Evolutionary conservation across 768 basidiomycete genomes (phyloP).

Genomic region (Auricularia sp.): DNA sequence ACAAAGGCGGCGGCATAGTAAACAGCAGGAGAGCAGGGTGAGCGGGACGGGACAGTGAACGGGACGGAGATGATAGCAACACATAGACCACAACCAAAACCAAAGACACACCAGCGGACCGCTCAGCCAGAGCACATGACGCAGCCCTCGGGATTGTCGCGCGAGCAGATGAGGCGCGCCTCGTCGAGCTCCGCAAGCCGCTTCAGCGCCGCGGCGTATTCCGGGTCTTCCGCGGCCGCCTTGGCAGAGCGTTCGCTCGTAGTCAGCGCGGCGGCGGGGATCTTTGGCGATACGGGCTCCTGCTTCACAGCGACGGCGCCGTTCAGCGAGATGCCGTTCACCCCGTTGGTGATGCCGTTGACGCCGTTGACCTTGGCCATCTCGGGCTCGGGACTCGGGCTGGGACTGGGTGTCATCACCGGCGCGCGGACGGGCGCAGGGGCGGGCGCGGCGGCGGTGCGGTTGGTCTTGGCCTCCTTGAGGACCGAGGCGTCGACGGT

Average conservation of each 20-base stretch:
- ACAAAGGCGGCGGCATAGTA: too few relatives aligned
- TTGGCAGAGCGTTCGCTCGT: slow-evolving; percentile 39
- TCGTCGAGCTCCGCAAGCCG: slow-evolving; percentile 64
- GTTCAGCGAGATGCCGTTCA: not conserved
- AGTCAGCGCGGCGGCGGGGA: not conserved
- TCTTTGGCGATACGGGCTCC: not conserved
- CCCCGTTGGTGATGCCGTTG: not conserved
- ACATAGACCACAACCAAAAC: not conserved
- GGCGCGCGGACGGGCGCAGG: not conserved
- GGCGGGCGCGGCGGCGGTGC: not conserved
- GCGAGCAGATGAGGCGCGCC: slow-evolving; percentile 69
- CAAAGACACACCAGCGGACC: not conserved
- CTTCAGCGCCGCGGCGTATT: slow-evolving; percentile 69
- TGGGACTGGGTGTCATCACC: not conserved
- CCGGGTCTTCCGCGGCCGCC: slow-evolving; percentile 54
- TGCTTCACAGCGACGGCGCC: not conserved
- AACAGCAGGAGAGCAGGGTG: too few relatives aligned
- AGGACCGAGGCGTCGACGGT: slow-evolving; percentile 80
- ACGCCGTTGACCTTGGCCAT: not conserved
- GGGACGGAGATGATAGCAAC: too few relatives aligned
- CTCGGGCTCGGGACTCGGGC: not conserved
- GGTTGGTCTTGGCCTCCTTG: slow-evolving; percentile 36
- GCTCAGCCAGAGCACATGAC: slow-evolving; percentile 64
- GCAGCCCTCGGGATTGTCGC: slow-evolving; percentile 92
- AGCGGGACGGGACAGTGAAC: too few relatives aligned